Evolutionary conservation across 441 rosid genomes (phyloP).

Genomic region (Populus hybrid): DNA sequence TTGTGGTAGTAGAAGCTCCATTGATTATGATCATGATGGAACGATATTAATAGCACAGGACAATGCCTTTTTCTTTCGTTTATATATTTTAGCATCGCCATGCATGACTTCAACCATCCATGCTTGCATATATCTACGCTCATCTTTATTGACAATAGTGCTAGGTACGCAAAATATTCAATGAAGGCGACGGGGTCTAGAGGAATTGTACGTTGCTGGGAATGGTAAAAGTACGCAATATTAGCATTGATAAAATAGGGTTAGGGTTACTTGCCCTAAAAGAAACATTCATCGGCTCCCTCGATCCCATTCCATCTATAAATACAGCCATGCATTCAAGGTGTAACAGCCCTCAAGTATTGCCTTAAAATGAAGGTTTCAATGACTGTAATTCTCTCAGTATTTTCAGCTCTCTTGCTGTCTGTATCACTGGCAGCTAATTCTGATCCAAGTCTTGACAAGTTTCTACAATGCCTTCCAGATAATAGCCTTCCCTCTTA

Average conservation of each 20-base stretch:
- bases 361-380: neutral
- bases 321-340: neutral
- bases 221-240: neutral
- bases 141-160: neutral
- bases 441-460: neutral
- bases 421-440: neutral
- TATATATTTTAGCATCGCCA: too few species aligned
- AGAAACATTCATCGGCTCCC: neutral
- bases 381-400: neutral
- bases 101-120: too few species aligned
- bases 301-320: neutral
- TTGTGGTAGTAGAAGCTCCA: neutral
- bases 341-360: neutral
- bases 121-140: neutral
- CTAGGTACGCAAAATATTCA: neutral
- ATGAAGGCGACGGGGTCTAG: neutral
- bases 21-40: neutral
- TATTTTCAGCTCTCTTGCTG: neutral
- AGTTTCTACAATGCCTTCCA: constrained; percentile 4
- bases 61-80: neutral
- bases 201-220: neutral
- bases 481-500: neutral
- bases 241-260: neutral
- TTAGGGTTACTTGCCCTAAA: neutral
- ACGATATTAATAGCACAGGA: neutral